A percentile compares a stretch with the other conserved stretches of the same genome.
phyloP scores from a whole-genome alignment of 106 monocot species.

The Dactylorhiza incarnata region DNA sequence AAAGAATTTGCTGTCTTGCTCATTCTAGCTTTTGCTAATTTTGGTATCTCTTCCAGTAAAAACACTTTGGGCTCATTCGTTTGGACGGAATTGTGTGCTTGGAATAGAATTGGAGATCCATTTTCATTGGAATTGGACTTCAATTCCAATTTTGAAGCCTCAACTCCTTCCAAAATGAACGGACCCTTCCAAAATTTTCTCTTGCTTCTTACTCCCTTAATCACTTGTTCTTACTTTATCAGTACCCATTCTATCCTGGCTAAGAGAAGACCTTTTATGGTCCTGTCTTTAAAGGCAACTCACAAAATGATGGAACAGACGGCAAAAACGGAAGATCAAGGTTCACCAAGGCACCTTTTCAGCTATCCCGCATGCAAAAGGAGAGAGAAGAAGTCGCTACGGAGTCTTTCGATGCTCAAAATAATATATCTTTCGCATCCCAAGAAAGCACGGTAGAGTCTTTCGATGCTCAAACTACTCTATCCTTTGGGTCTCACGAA shows the following conservation, averaged over 20 bases:
- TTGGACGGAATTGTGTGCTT: too few relatives aligned
- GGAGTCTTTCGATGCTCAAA: conserved; percentile 30
- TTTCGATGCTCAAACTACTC: conserved; percentile 24
- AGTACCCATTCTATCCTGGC: conserved; percentile 17
- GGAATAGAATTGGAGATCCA: too few relatives aligned
- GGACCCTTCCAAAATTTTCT: neutral
- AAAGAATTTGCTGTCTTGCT: neutral
- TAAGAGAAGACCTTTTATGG: conserved; percentile 34
- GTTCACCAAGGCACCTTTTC: conserved; percentile 23
- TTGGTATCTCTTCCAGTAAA: neutral
- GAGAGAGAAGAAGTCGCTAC: conserved; percentile 29
- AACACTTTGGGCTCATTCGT: too few relatives aligned
- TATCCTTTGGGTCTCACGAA: conserved; percentile 22
- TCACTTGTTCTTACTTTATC: conserved; percentile 6
- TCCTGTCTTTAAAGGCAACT: conserved; percentile 48
- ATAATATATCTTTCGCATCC: conserved; percentile 23
- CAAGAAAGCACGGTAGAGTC: conserved; percentile 24
- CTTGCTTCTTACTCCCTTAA: neutral
- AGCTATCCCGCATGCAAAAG: conserved; percentile 26
- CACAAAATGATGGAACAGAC: conserved; percentile 30
- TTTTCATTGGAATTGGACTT: too few relatives aligned
- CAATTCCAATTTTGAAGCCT: too few relatives aligned
- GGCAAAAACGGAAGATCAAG: conserved; percentile 24
- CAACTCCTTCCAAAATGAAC: too few relatives aligned
- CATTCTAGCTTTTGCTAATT: too few relatives aligned